A percentile compares a stretch with the other conserved stretches of the same genome.
Conservation (phyloP, 163 green algal species). For the Picocystis sp. region DNA sequence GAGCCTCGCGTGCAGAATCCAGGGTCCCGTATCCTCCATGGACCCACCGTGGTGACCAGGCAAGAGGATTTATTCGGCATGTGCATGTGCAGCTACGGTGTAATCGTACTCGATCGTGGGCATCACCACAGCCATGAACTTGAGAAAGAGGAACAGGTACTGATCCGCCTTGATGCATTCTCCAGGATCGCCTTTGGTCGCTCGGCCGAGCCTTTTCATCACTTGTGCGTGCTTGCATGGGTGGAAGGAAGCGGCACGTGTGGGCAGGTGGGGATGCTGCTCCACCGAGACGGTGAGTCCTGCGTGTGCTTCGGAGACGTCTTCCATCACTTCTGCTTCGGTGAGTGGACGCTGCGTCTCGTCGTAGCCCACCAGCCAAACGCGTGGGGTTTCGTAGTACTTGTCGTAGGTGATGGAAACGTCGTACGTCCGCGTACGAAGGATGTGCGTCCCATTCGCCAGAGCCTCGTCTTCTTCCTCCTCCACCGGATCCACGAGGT, state of each 20-base stretch:
- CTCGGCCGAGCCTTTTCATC: slow-evolving; percentile 56
- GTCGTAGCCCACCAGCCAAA: slow-evolving; percentile 81
- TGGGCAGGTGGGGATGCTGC: slow-evolving; percentile 46
- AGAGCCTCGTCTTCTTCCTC: slow-evolving; percentile 12
- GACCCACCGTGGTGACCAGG: too few relatives aligned
- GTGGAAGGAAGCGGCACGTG: slow-evolving; percentile 63
- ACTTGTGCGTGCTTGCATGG: slow-evolving; percentile 65
- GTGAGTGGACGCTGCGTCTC: slow-evolving; percentile 43
- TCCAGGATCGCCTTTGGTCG: slow-evolving; percentile 7
- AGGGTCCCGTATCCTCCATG: too few relatives aligned
- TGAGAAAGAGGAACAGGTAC: slow-evolving; percentile 85
- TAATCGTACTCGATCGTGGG: slow-evolving; percentile 70
- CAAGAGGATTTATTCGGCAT: slow-evolving; percentile 1
- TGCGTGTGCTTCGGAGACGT: slow-evolving; percentile 69
- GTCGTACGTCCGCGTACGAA: slow-evolving; percentile 71
- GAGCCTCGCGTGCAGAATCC: too few relatives aligned
- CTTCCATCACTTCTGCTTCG: slow-evolving; percentile 54
- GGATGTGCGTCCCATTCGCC: slow-evolving; percentile 34
- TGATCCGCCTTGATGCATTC: slow-evolving; percentile 12
- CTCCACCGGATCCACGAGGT: slow-evolving; percentile 15
- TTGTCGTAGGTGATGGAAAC: slow-evolving; percentile 85
- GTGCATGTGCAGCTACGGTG: slow-evolving; percentile 10
- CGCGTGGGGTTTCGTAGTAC: slow-evolving; percentile 39
- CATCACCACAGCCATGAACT: slow-evolving; percentile 87
- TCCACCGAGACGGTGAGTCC: slow-evolving; percentile 81